A percentile compares a stretch with the other conserved stretches of the same genome.
Conservation (phyloP, 2,329 filamentous ascomycete species). For the Ascocoryne sarcoides region DNA sequence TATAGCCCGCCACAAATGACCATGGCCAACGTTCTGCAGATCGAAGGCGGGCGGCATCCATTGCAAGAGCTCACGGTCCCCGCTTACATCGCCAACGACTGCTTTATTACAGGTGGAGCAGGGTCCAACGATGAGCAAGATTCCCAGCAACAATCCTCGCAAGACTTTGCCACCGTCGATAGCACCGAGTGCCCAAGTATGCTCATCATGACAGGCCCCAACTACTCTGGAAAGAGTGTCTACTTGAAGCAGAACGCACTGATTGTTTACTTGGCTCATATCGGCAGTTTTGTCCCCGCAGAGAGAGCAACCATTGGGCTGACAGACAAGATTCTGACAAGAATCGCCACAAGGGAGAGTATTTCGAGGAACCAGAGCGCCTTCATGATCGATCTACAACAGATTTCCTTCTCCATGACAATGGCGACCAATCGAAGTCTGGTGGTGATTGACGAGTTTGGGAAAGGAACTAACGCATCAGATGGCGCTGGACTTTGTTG, state of each 20-base stretch:
- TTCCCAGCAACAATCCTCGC: not conserved
- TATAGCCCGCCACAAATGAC: slow-evolving; percentile 64
- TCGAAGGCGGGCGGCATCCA: slow-evolving; percentile 74
- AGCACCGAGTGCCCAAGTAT: slow-evolving; percentile 47
- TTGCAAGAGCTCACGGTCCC: slow-evolving; percentile 78
- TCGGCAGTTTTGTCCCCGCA: slow-evolving; percentile 88
- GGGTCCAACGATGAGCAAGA: slow-evolving; percentile 23
- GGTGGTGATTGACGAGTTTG: slow-evolving; percentile 88
- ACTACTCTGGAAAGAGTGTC: slow-evolving; percentile 93
- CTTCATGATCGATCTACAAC: slow-evolving; percentile 73
- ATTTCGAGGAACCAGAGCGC: slow-evolving; percentile 51
- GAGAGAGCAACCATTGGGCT: slow-evolving; percentile 67
- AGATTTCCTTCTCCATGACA: slow-evolving; percentile 68
- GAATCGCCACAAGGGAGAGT: slow-evolving; percentile 66
- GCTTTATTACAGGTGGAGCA: slow-evolving; percentile 55
- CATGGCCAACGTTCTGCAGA: slow-evolving; percentile 58
- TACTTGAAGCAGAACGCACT: slow-evolving; percentile 90
- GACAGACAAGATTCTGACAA: slow-evolving; percentile 86
- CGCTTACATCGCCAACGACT: slow-evolving; percentile 77
- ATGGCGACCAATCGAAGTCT: slow-evolving; percentile 69
- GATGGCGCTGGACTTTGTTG: slow-evolving; percentile 52
- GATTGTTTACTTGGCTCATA: slow-evolving; percentile 85
- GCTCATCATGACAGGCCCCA: slow-evolving; percentile 81
- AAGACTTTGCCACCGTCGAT: slow-evolving; percentile 6
- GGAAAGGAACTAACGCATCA: slow-evolving; percentile 51